These are phyloP conservation scores for Suillus sp. DNA, from an alignment of 768 basidiomycete species.

Conservation along the genomic window DNA sequence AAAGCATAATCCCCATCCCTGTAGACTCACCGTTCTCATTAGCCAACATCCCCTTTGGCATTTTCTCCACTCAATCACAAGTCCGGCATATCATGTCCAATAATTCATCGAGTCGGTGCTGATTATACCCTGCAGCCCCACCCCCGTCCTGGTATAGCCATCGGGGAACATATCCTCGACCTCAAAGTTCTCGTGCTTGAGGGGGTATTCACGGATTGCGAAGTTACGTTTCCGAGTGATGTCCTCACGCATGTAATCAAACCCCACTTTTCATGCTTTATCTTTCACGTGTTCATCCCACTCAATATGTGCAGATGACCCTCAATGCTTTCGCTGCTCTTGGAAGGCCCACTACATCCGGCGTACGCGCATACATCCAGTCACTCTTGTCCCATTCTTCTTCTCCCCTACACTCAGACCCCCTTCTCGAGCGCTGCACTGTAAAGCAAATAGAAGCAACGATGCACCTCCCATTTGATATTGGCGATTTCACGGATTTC, in stretches of 20 bases:
- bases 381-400: not conserved
- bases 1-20: conserved; percentile 4
- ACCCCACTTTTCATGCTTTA: not conserved
- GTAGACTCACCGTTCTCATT: conserved; percentile 9
- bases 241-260: conserved; percentile 2
- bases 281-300: not conserved
- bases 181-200: not conserved
- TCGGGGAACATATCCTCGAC: conserved; percentile 11
- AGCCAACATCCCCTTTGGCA: conserved; percentile 11
- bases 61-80: conserved; percentile 8
- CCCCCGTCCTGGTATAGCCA: conserved; percentile 7
- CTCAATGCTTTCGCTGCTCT: conserved; percentile 12
- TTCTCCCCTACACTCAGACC: not conserved
- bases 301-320: conserved; percentile 1
- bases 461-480: conserved; percentile 11
- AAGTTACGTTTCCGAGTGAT: conserved; percentile 2
- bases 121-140: not conserved
- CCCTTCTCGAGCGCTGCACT: not conserved
- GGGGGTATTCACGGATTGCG: conserved; percentile 4
- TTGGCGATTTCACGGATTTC: conserved; percentile 12
- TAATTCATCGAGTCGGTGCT: not conserved
- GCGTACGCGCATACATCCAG: conserved; percentile 7
- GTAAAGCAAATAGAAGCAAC: conserved; percentile 4
- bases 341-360: not conserved
- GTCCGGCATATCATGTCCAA: not conserved